Percentiles rank a stretch among this genome's conserved stretches.
These are phyloP conservation scores for Melampsora abietis-canadensis DNA, from an alignment of 1,284 basidiomycete genomes.

Conservation along the genomic window DNA sequence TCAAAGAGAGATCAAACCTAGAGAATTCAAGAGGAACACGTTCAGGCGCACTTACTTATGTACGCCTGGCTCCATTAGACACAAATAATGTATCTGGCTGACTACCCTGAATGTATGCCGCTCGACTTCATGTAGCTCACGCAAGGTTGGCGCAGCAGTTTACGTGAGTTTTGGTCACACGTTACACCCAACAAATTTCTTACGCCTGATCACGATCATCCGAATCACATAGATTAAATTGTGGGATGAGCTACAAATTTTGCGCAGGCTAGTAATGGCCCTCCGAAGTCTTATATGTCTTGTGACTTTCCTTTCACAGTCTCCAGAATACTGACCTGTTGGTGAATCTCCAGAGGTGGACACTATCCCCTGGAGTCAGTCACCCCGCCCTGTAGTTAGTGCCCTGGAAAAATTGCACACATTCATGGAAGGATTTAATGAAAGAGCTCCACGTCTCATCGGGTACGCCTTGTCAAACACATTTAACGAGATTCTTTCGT, in stretches of 20 bases:
- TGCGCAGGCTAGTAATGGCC: constrained; percentile 23
- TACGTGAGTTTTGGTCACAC: constrained; percentile 11
- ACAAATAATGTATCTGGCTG: background rate
- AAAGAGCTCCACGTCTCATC: background rate
- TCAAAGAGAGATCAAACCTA: constrained; percentile 5
- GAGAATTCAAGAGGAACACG: constrained; percentile 28
- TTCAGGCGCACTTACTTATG: background rate
- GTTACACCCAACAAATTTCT: background rate
- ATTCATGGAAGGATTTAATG: constrained; percentile 9
- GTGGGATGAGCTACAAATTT: constrained; percentile 26
- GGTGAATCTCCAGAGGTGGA: constrained; percentile 27
- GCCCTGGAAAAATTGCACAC: constrained; percentile 10
- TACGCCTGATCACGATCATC: background rate
- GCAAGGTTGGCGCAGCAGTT: constrained; percentile 29
- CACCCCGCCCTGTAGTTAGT: background rate
- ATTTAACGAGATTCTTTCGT: constrained; percentile 37
- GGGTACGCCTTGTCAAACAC: background rate
- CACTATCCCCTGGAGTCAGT: constrained; percentile 10
- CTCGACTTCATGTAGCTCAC: background rate
- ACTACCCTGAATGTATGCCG: background rate
- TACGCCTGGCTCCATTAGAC: background rate
- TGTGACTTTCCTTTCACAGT: no score
- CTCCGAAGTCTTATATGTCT: background rate
- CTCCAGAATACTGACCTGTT: no score
- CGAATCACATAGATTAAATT: constrained; percentile 26